A percentile compares a stretch with the other conserved stretches of the same genome.
Evolutionary conservation across 1,284 basidiomycete species (phyloP).

Genomic region (Ceratobasidium sp.): DNA sequence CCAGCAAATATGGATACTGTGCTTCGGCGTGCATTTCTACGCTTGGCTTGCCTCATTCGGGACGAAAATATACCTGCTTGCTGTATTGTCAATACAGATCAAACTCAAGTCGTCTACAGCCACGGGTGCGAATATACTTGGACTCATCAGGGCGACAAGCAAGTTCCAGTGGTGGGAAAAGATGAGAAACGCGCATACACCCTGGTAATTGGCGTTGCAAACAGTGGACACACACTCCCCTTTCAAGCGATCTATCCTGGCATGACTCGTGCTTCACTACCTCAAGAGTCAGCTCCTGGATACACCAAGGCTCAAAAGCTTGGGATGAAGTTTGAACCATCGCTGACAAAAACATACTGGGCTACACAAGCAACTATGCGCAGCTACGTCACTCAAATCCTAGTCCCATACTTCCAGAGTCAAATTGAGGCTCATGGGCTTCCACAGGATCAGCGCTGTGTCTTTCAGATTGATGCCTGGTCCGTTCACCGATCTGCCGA

Average conservation of each 20-base stretch:
- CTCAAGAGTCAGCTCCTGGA: constrained; percentile 45
- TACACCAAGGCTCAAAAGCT: constrained; percentile 50
- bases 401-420: constrained; percentile 57
- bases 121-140: neutral
- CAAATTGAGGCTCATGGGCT: constrained; percentile 49
- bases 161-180: neutral
- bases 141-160: neutral
- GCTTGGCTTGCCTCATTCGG: constrained; percentile 1
- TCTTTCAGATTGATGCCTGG: constrained; percentile 50
- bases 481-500: constrained; percentile 58
- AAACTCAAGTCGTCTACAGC: constrained; percentile 12
- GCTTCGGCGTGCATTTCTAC: neutral
- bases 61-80: neutral
- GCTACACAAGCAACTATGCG: constrained; percentile 58
- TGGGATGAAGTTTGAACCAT: constrained; percentile 54
- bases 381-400: constrained; percentile 55
- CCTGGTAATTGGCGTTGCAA: neutral
- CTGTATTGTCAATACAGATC: constrained; percentile 16
- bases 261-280: constrained; percentile 50
- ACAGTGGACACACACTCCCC: neutral
- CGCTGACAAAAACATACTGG: constrained; percentile 59
- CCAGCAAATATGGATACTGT: neutral
- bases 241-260: constrained; percentile 14
- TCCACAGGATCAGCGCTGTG: constrained; percentile 45
- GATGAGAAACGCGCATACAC: constrained; percentile 21